Evolutionary conservation across 805 yeast genomes (phyloP).

Genomic region (Kuraishia ogatae): DNA sequence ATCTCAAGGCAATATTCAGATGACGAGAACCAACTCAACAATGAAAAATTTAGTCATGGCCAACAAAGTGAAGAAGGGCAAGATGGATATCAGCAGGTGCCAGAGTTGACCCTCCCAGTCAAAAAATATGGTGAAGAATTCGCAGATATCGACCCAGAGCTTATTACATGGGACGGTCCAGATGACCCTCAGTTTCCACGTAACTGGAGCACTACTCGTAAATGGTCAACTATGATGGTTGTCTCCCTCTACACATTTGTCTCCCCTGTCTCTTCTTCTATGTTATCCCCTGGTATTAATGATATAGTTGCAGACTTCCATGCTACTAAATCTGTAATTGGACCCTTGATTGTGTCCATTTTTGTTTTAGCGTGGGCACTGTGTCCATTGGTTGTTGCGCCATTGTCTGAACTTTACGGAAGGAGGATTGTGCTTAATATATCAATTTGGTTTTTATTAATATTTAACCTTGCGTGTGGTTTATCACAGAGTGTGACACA

Average conservation of each 20-base stretch:
- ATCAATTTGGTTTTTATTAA: constrained; percentile 38
- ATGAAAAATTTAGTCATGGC: neutral
- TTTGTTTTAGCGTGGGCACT: constrained; percentile 65
- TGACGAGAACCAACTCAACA: neutral
- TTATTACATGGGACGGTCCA: constrained; percentile 59
- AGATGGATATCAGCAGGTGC: constrained; percentile 1
- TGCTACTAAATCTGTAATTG: constrained; percentile 31
- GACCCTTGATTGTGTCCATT: constrained; percentile 49
- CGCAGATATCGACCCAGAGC: constrained; percentile 48
- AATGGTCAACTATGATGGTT: constrained; percentile 33
- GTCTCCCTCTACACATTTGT: constrained; percentile 49
- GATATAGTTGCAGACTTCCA: constrained; percentile 36
- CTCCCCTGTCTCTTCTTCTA: constrained; percentile 55
- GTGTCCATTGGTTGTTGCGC: constrained; percentile 60
- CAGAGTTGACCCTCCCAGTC: constrained; percentile 3
- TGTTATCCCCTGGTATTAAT: constrained; percentile 51
- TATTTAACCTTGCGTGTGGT: constrained; percentile 53
- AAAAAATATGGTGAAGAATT: constrained; percentile 38
- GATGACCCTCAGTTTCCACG: constrained; percentile 58
- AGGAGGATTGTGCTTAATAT: constrained; percentile 44
- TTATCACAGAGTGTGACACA: constrained; percentile 47
- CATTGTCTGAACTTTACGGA: constrained; percentile 61
- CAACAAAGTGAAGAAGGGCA: neutral
- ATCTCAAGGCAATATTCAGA: neutral
- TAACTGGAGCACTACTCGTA: constrained; percentile 41